Base-by-base conservation (phyloP, 495 filamentous ascomycete genomes). In the Lepraria neglecta region DNA sequence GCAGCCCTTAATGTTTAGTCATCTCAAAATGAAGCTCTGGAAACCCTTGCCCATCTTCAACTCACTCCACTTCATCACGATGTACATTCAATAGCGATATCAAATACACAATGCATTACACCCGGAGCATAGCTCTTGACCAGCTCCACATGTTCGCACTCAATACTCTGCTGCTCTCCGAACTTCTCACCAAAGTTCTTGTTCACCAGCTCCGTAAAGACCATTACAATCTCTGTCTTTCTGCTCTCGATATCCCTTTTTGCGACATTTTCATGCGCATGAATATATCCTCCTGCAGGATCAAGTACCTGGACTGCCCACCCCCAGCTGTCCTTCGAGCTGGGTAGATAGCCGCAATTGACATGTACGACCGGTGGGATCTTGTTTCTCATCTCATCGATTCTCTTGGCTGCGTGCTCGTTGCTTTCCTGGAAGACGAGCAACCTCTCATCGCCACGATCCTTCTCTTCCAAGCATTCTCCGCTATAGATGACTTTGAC, bases 71-170 rank as follows among this genome's bases (percentile, higher is more conserved):
- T 31, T 33, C 31, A 14, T n/a, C 24, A 17, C 27, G 1, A 3
- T 52, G 0, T 52, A 21, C 27, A 52, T 52, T 7, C 28, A 15
- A 1, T 9, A 19, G 14, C 10, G 17, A 96, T 77, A 74, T 96
- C 92, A 71, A 91, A 87, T 10, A 96, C 92, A 62, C 84, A 88
- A 76, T 96, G 91, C 83, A 89, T 84, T 0, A 96, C 86, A 3
- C 86, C 90, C n/a, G 92, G 91, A 58, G 89, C 91, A 78, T 88
- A 95, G 21, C 89, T 91, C 80, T 96, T 96, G 58, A 96, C 90
- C 61, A 77, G 74, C 73, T 92, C 87, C 19, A 91, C 81, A 74
- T 94, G 87, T 61, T 84, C 80, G 63, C 88, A 83, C 42, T 67
- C 71, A 4, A 80, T 75, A 44, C 51, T 50, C 38, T 51, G 63